Conservation (phyloP, 78 protist genomes). For the Emiliania huxleyi region DNA sequence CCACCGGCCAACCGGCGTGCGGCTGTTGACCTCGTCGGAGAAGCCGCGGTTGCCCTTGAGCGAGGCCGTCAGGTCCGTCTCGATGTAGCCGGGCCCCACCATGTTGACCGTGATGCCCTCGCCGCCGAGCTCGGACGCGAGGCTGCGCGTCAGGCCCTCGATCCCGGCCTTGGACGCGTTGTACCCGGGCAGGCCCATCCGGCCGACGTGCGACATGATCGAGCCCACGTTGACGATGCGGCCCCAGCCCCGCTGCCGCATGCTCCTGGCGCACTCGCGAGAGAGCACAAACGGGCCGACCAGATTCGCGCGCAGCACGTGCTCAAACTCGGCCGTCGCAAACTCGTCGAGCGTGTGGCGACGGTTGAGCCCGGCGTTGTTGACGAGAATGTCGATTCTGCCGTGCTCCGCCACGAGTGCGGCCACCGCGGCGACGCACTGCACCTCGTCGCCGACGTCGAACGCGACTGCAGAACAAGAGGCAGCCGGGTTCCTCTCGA, state of each 20-base stretch:
- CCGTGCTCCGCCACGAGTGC: not conserved
- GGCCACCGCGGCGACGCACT: not conserved
- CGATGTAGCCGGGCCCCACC: not conserved
- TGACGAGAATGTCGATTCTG: not conserved
- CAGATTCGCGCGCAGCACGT: not conserved
- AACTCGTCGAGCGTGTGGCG: not conserved
- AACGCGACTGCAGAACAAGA: not conserved
- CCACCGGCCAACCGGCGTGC: not conserved
- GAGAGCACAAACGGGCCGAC: not conserved
- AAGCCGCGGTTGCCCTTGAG: not conserved
- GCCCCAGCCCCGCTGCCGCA: not conserved
- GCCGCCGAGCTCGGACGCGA: not conserved
- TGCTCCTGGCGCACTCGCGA: not conserved
- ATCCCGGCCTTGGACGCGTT: not conserved
- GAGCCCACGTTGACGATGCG: slow-evolving; percentile 17
- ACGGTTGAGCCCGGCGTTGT: not conserved
- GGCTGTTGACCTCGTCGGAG: not conserved
- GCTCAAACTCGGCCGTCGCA: not conserved
- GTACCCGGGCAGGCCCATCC: not conserved
- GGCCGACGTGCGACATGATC: not conserved
- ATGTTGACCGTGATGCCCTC: not conserved
- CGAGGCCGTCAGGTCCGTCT: not conserved
- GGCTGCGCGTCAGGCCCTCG: not conserved
- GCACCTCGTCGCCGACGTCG: not conserved
- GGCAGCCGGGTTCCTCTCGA: not conserved